Evolutionary conservation across 148 eudicot species (phyloP), one percentile per base, ranked within the genome.

Genomic region (Rhododendron williamsianum): DNA sequence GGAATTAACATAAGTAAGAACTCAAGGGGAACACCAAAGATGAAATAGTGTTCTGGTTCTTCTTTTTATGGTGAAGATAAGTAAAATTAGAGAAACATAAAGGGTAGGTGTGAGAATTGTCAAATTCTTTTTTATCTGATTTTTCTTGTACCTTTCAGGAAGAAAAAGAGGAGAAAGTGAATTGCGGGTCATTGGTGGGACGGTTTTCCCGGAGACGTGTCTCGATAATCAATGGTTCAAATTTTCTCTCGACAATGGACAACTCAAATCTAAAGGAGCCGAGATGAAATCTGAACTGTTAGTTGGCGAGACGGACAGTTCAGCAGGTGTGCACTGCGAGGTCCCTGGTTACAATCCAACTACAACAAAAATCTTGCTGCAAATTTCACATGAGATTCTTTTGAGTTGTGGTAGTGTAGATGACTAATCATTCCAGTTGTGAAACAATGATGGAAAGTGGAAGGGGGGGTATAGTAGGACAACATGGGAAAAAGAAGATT

Each of bases 371-470:
- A 85, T 82, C 51, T 16, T 9, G 65, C 15, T 33, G 51, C 77
- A 83, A 41, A 11, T 76, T 76, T 35, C 10, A 51, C 83, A 87
- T 25, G 80, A 79, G 80, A 83, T 83, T 83, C 83, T 52, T 76
- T 82, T 74, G 56, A 83, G 80, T 84, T 84, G 83, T 84, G 86
- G 56, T 63, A 84, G 87, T 63, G 71, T 81, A 89, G 83, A 79
- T 83, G 51, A 85, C 69, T 88, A 83, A 84, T 86, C 76, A 86
- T 89, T 89, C 78, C 83, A 76, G 80, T 67, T 78, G 87, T 51
- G 87, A 83, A 86, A 86, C 89, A 90, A 88, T 90, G 86, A 90
- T 90, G 91, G 78, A 85, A 86, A 88, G 36, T 27, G 74, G 74
- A 27, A 27, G 36, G 36, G 86, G 86, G 84, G 46, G 15, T 67